phyloP scores from a whole-genome alignment of 805 yeast genomes.

The Scheffersomyces coipomensis region DNA sequence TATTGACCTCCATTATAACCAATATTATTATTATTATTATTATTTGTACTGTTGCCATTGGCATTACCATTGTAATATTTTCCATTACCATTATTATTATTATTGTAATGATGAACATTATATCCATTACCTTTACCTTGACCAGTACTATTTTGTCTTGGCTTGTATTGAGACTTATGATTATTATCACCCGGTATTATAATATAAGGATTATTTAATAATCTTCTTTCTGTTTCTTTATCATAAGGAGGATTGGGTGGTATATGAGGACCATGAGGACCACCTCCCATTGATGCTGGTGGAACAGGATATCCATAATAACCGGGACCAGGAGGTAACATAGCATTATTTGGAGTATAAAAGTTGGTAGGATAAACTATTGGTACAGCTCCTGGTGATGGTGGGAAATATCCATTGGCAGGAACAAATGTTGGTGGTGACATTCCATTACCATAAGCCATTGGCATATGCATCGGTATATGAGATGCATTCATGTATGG shows the following conservation, averaged over 20 bases:
- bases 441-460: slow-evolving; percentile 1
- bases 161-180: slow-evolving; percentile 4
- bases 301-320: not conserved
- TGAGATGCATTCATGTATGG: not conserved
- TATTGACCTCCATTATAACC: not conserved
- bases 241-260: slow-evolving; percentile 15
- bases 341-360: not conserved
- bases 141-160: not conserved
- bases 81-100: not conserved
- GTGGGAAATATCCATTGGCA: not conserved
- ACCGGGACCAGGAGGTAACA: not conserved
- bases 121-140: not conserved
- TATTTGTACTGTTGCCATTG: not conserved
- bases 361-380: not conserved
- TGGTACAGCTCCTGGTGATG: not conserved
- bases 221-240: slow-evolving; percentile 23
- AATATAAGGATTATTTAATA: slow-evolving; percentile 27
- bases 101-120: not conserved
- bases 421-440: not conserved
- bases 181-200: slow-evolving; percentile 21
- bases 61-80: not conserved
- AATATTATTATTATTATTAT: not conserved
- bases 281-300: not conserved
- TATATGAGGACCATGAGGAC: not conserved
- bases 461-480: slow-evolving; percentile 3